phyloP scores from a whole-genome alignment of 2,329 filamentous ascomycete genomes.

The Microdochium bolleyi region DNA sequence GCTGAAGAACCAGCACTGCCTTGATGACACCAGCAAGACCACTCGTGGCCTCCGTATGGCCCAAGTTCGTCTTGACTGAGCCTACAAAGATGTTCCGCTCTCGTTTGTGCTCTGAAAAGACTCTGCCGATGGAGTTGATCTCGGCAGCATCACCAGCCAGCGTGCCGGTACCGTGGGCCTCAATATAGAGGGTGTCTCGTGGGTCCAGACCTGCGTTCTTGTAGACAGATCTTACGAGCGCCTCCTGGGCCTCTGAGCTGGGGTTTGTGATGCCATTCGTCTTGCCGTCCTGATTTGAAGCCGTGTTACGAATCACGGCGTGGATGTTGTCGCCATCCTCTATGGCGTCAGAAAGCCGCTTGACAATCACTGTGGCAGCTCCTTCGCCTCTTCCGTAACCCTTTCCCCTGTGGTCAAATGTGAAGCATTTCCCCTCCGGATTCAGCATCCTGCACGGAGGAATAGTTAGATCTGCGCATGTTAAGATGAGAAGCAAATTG shows the following conservation, averaged over 20 bases:
- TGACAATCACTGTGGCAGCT: conserved; percentile 5
- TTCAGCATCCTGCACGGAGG: neutral
- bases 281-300: conserved; percentile 7
- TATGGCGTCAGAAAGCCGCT: conserved; percentile 5
- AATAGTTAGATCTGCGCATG: neutral
- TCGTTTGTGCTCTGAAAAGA: conserved; percentile 4
- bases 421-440: neutral
- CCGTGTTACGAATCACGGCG: conserved; percentile 6
- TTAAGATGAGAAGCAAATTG: neutral
- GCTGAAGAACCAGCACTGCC: conserved; percentile 6
- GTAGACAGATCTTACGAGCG: conserved; percentile 11
- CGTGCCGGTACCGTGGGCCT: conserved; percentile 16
- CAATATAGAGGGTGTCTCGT: conserved; percentile 11
- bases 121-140: conserved; percentile 9
- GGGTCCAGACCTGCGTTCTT: conserved; percentile 11
- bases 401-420: neutral
- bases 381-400: conserved; percentile 4
- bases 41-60: conserved; percentile 10
- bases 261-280: conserved; percentile 18
- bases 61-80: conserved; percentile 11
- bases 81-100: conserved; percentile 4
- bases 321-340: conserved; percentile 5
- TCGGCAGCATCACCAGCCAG: conserved; percentile 6
- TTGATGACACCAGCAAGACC: conserved; percentile 12
- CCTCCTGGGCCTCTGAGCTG: conserved; percentile 12